These are phyloP conservation scores for Lipomyces spencermartinsiae DNA, from an alignment of 805 yeast species.

Conservation along the genomic window DNA sequence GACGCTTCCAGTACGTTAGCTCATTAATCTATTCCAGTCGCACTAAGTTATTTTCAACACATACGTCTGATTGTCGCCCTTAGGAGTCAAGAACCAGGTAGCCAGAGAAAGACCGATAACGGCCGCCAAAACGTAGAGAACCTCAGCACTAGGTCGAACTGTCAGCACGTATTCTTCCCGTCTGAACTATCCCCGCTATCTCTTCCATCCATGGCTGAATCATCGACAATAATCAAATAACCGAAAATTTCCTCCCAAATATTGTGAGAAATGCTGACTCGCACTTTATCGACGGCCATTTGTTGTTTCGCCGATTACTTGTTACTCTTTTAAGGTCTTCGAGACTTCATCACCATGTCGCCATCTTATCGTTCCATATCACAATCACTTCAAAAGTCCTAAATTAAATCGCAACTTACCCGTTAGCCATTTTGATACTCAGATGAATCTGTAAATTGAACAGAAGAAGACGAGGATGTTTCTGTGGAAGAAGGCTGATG, in stretches of 20 bases:
- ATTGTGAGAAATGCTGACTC: background rate
- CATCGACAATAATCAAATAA: background rate
- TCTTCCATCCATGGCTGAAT: background rate
- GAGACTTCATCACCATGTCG: background rate
- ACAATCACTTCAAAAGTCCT: background rate
- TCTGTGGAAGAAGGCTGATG: background rate
- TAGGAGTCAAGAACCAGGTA: conserved; percentile 41
- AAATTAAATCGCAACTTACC: conserved; percentile 8
- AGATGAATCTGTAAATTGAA: background rate
- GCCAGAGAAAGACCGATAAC: conserved; percentile 36
- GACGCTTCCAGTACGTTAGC: conserved; percentile 27
- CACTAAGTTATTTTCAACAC: background rate
- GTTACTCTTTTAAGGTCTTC: background rate
- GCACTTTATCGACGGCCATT: background rate
- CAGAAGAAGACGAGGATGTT: background rate
- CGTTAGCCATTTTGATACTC: conserved; percentile 17
- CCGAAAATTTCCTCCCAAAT: background rate
- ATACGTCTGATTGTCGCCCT: conserved; percentile 41
- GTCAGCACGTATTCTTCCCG: background rate
- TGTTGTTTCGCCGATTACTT: background rate
- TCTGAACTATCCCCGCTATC: background rate
- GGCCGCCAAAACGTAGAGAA: conserved; percentile 38
- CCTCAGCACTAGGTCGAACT: conserved; percentile 30
- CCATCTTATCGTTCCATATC: background rate
- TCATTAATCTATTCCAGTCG: background rate